A percentile compares a stretch with the other conserved stretches of the same genome.
Conservation (phyloP, 1,284 basidiomycete species). For the Microbotryum lychnidis-dioicae region DNA sequence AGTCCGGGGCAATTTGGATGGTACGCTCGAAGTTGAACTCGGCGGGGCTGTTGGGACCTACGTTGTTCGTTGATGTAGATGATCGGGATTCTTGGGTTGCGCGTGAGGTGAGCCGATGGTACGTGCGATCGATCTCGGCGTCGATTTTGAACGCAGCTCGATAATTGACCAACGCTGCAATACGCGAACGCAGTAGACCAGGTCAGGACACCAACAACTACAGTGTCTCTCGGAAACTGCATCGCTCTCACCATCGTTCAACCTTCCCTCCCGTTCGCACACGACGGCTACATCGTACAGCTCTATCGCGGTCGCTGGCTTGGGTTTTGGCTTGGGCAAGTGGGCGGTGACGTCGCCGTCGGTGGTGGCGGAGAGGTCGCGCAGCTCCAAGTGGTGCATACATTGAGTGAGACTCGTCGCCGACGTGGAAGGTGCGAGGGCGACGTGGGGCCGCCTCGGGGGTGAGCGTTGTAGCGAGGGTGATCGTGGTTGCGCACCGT, state of each 20-base stretch:
- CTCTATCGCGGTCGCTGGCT: slow-evolving; percentile 27
- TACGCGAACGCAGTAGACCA: neutral
- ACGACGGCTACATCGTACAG: slow-evolving; percentile 29
- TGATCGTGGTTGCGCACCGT: neutral
- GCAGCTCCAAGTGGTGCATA: neutral
- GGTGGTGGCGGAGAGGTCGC: neutral
- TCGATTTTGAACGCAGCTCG: slow-evolving; percentile 32
- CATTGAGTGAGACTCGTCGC: neutral
- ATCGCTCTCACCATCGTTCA: slow-evolving; percentile 29
- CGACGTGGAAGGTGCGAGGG: neutral
- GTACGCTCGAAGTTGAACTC: slow-evolving; percentile 33
- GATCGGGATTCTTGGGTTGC: slow-evolving; percentile 1
- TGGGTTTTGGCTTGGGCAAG: neutral
- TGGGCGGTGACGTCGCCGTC: neutral
- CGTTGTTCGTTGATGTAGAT: slow-evolving; percentile 3
- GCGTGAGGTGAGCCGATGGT: slow-evolving; percentile 16
- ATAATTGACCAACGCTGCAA: slow-evolving; percentile 27
- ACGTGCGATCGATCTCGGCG: slow-evolving; percentile 31
- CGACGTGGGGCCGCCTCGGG: neutral
- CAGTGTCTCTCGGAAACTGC: neutral
- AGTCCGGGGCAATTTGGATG: slow-evolving; percentile 32
- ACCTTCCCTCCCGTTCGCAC: slow-evolving; percentile 30
- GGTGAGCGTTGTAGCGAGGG: neutral
- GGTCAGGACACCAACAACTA: too few relatives aligned
- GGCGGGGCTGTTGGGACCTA: neutral